These are phyloP conservation scores for Neofusicoccum laricinum DNA, from an alignment of 2,329 filamentous ascomycete genomes.

Conservation along the genomic window DNA sequence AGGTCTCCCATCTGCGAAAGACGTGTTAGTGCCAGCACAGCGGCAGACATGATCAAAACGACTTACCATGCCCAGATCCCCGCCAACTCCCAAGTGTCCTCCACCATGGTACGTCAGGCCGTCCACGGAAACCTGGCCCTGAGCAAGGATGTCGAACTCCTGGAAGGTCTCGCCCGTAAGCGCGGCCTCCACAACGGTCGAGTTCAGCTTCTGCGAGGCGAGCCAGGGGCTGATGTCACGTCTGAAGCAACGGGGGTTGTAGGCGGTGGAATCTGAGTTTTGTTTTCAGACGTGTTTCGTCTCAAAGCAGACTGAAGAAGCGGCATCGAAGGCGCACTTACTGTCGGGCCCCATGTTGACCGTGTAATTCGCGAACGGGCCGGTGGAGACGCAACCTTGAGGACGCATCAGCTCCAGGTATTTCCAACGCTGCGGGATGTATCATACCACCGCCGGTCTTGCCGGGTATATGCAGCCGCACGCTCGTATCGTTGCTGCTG, in stretches of 20 bases:
- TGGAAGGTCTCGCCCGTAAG: conserved; percentile 1
- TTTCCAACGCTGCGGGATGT: too few species aligned
- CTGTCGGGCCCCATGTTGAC: conserved; percentile 48
- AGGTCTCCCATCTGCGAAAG: not conserved
- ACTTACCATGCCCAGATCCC: not conserved
- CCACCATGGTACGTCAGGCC: conserved; percentile 35
- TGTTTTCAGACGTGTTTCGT: not conserved
- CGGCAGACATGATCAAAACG: not conserved
- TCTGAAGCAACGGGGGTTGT: conserved; percentile 11
- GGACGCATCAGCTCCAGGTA: conserved; percentile 29
- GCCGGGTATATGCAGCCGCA: not conserved
- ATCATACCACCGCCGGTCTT: conserved; percentile 8
- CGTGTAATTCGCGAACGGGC: conserved; percentile 49
- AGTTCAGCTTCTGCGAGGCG: conserved; percentile 9
- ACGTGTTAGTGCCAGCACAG: not conserved
- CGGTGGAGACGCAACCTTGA: conserved; percentile 49
- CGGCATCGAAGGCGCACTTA: not conserved
- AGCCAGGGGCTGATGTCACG: conserved; percentile 1
- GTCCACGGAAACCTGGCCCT: not conserved
- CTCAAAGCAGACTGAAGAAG: not conserved
- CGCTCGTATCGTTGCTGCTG: conserved; percentile 9
- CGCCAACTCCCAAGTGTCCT: conserved; percentile 45
- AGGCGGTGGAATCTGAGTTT: not conserved
- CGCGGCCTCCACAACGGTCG: not conserved
- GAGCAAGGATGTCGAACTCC: not conserved